Conservation (phyloP, 345 rosid species). For the Aquilaria malaccensis region DNA sequence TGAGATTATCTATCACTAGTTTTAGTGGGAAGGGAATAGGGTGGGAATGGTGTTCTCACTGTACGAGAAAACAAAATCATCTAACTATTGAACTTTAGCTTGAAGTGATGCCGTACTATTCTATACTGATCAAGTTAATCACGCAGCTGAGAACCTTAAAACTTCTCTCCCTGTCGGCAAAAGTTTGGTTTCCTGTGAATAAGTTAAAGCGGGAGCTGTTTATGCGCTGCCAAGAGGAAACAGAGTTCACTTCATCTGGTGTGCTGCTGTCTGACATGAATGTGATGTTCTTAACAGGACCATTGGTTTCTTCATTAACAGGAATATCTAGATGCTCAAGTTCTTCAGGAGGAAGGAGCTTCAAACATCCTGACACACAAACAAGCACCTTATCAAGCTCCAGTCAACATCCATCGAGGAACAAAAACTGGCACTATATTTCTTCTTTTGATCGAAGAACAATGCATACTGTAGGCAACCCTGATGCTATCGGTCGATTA, state of each 20-base stretch:
- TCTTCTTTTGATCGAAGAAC: too few relatives aligned
- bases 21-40: too few relatives aligned
- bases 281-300: conserved; percentile 49
- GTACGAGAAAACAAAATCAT: not conserved
- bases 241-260: conserved; percentile 14
- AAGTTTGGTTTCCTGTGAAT: conserved; percentile 75
- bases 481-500: too few relatives aligned
- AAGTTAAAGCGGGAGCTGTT: conserved; percentile 59
- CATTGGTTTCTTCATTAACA: conserved; percentile 25
- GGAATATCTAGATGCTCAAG: conserved; percentile 63
- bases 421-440: not conserved
- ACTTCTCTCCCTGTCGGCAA: conserved; percentile 72
- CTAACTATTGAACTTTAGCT: not conserved
- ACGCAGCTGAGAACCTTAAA: conserved; percentile 53
- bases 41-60: not conserved
- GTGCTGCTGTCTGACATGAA: conserved; percentile 40
- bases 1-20: not conserved
- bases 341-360: conserved; percentile 65
- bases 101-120: not conserved
- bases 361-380: conserved; percentile 69
- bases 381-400: not conserved
- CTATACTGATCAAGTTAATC: not conserved
- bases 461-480: too few relatives aligned
- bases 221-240: conserved; percentile 21
- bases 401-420: not conserved